Evolutionary conservation across 495 filamentous ascomycete genomes (phyloP).

Genomic region (Amphirosellinia nigrospora): DNA sequence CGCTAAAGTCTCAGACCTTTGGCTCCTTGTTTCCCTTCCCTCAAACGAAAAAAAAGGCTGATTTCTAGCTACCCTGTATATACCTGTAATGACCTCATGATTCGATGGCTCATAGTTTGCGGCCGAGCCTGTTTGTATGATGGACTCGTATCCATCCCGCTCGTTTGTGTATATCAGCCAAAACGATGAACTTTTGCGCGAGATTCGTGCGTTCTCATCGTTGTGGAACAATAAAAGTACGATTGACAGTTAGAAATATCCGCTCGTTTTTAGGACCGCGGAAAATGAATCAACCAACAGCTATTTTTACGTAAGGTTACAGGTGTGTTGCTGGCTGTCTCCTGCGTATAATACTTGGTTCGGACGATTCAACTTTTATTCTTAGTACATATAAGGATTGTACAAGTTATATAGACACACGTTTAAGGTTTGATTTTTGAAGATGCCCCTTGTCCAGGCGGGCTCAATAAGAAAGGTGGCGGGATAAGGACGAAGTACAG

Average conservation of each 20-base stretch:
- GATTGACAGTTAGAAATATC: neutral
- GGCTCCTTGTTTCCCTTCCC: neutral
- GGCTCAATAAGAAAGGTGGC: too few species aligned
- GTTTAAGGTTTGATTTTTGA: too few species aligned
- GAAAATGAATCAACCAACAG: too few species aligned
- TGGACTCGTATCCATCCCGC: neutral
- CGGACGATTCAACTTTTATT: too few species aligned
- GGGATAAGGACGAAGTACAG: too few species aligned
- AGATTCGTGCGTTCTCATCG: neutral
- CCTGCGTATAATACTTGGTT: too few species aligned
- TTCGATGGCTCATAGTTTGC: slow-evolving; percentile 5
- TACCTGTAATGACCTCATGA: slow-evolving; percentile 24
- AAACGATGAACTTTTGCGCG: neutral
- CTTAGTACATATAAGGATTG: too few species aligned
- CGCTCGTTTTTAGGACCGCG: too few species aligned
- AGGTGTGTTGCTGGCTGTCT: too few species aligned
- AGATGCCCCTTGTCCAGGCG: too few species aligned
- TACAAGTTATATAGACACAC: too few species aligned
- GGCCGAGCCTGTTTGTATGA: slow-evolving; percentile 4
- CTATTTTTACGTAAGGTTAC: too few species aligned
- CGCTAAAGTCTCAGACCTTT: neutral
- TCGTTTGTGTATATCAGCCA: slow-evolving; percentile 1
- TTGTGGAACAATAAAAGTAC: neutral
- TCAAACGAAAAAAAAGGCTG: neutral
- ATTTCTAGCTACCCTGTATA: slow-evolving; percentile 20